Evolutionary conservation across 2,329 filamentous ascomycete species (phyloP).

Genomic region (Bimuria novae-zelandiae): DNA sequence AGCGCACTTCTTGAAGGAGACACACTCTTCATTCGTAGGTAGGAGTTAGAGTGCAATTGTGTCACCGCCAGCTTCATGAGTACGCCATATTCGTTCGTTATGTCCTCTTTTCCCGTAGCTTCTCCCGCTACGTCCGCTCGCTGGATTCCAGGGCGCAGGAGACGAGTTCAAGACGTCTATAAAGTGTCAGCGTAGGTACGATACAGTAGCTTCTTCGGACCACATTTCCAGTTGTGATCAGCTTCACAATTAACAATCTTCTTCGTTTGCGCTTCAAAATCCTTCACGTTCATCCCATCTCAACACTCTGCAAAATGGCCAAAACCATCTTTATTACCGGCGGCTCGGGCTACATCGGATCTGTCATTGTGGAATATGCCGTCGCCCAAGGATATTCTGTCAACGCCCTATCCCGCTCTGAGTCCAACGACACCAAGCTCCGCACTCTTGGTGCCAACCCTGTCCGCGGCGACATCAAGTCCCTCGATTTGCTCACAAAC

Average conservation of each 20-base stretch:
- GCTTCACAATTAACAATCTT: background rate
- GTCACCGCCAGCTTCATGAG: background rate
- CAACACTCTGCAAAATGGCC: constrained; percentile 10
- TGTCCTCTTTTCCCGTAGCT: background rate
- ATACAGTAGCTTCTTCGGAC: background rate
- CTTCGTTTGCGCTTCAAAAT: background rate
- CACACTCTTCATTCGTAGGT: background rate
- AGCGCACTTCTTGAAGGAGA: background rate
- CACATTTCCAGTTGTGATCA: background rate
- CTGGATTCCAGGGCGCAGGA: background rate
- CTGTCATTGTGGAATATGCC: constrained; percentile 40
- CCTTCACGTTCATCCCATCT: background rate
- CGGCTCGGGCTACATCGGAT: constrained; percentile 28
- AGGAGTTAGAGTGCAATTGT: too few relatives aligned
- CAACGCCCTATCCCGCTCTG: constrained; percentile 48
- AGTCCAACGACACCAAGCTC: constrained; percentile 44
- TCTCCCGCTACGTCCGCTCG: constrained; percentile 1
- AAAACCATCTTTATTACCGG: constrained; percentile 29
- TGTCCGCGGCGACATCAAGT: constrained; percentile 48
- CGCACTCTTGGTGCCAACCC: constrained; percentile 46
- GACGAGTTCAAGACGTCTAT: background rate
- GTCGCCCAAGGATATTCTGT: constrained; percentile 48
- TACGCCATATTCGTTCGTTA: background rate
- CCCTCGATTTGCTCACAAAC: constrained; percentile 45
- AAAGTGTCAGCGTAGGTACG: background rate